phyloP scores from a whole-genome alignment of 352 stramenopile genomes.

The Globisporangium cylindrosporum region DNA sequence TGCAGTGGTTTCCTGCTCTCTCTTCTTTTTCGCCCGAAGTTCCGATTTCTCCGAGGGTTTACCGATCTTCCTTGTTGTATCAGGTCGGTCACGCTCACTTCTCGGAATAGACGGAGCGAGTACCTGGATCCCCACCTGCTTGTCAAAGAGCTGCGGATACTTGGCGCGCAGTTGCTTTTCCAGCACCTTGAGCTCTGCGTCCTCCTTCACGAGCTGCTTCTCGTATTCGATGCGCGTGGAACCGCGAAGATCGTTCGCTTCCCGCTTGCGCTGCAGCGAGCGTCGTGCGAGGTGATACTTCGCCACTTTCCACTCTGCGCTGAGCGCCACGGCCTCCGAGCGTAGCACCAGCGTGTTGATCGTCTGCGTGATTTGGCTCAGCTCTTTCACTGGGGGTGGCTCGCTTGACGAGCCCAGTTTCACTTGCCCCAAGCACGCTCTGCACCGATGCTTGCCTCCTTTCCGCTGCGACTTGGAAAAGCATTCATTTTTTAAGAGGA shows the following conservation, averaged over 20 bases:
- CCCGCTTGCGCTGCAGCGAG: slow-evolving; percentile 18
- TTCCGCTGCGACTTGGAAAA: slow-evolving; percentile 8
- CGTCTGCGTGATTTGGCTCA: background rate
- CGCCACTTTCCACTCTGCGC: slow-evolving; percentile 9
- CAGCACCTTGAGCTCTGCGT: slow-evolving; percentile 7
- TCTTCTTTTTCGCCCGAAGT: slow-evolving; percentile 4
- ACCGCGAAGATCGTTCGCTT: slow-evolving; percentile 23
- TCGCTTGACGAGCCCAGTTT: background rate
- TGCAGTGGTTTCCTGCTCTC: background rate
- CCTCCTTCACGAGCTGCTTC: slow-evolving; percentile 19
- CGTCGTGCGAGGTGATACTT: slow-evolving; percentile 22
- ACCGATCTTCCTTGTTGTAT: too few species aligned
- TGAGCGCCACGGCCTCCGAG: background rate
- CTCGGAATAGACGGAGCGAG: background rate
- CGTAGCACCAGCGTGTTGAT: background rate
- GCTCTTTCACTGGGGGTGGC: background rate
- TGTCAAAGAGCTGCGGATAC: background rate
- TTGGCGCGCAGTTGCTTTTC: background rate
- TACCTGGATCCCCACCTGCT: background rate
- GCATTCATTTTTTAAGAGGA: background rate
- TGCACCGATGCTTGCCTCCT: slow-evolving; percentile 1
- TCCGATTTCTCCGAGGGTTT: background rate
- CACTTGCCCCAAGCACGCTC: slow-evolving; percentile 1
- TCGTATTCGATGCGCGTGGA: slow-evolving; percentile 24
- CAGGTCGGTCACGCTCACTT: background rate